Percentiles rank a stretch among this genome's conserved stretches.
phyloP scores from a whole-genome alignment of 306 rosid genomes.

The Vigna hirtella region DNA sequence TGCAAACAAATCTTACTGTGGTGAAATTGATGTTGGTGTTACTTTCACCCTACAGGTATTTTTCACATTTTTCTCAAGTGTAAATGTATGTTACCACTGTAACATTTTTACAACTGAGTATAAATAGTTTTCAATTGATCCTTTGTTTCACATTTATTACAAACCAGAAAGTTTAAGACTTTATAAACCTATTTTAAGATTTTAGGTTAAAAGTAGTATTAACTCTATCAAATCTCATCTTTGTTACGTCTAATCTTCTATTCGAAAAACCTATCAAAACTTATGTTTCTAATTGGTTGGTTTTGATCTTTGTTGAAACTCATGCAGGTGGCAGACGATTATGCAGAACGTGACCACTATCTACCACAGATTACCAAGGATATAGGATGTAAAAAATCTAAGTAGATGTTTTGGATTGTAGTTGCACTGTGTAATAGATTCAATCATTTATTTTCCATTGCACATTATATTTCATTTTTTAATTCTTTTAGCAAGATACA shows the following conservation, averaged over 20 bases:
- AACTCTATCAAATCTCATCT: too few species aligned
- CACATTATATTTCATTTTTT: background rate
- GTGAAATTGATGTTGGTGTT: slow-evolving; percentile 72
- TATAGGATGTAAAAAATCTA: background rate
- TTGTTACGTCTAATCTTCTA: too few species aligned
- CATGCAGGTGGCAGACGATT: slow-evolving; percentile 54
- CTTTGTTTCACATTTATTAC: too few species aligned
- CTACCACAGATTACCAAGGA: slow-evolving; percentile 8
- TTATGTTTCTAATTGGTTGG: slow-evolving; percentile 24
- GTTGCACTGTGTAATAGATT: too few species aligned
- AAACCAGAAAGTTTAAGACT: too few species aligned
- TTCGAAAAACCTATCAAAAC: background rate
- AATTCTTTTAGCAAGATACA: slow-evolving; percentile 10
- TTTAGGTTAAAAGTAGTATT: too few species aligned
- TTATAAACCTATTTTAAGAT: background rate
- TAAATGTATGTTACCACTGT: background rate
- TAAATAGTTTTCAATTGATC: background rate
- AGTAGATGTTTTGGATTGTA: background rate
- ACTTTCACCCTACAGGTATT: slow-evolving; percentile 63
- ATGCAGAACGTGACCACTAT: slow-evolving; percentile 51
- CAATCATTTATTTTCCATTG: too few species aligned
- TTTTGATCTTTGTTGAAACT: slow-evolving; percentile 39
- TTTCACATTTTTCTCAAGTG: background rate
- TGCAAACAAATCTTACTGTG: slow-evolving; percentile 54
- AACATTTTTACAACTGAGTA: background rate